Base-by-base conservation (phyloP, 805 yeast genomes). In the Tetrapisispora iriomotensis region DNA sequence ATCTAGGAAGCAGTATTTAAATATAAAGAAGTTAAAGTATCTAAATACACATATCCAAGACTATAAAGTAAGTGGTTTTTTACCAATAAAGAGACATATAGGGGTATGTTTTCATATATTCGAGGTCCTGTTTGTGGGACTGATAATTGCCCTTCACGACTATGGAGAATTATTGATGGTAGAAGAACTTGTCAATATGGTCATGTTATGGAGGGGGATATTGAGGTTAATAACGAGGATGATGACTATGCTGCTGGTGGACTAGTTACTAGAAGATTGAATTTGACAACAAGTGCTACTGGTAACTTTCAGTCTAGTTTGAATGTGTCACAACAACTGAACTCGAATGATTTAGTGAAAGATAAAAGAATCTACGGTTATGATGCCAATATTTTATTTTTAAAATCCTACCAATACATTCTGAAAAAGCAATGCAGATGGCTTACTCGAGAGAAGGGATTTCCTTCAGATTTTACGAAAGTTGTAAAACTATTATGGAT, bases 61-160 rank as follows among this genome's bases (percentile, higher is more conserved):
- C n/a, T n/a, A n/a, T n/a, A n/a, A n/a, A n/a, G n/a, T n/a, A n/a
- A n/a, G n/a, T n/a, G n/a, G n/a, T n/a, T n/a, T n/a, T n/a, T n/a
- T n/a, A n/a, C n/a, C n/a, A n/a, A n/a, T n/a, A n/a, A n/a, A n/a
- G n/a, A n/a, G n/a, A n/a, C n/a, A n/a, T n/a, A n/a, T n/a, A 30
- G n/a, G 15, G 9, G 15, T 15, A 58, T 58, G 62, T 57, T 62
- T 1, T 51, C 62, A 8, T 81, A 78, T 75, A 67, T 70, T 29
- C 67, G 77, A 48, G 97, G 98, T 2, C 80, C 83, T 4, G 62
- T 80, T 5, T 90, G 98, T 69, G 96, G 96, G 1, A 77, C 79
- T 2, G 88, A 82, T 46, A 90, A 90, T 65, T 90, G 98, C 61
- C 75, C 82, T 4, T 82, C 96, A 1, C 64, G 77, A 28, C 70